Conservation (phyloP, 2,329 filamentous ascomycete genomes). For the Ophiostoma angusticollis region DNA sequence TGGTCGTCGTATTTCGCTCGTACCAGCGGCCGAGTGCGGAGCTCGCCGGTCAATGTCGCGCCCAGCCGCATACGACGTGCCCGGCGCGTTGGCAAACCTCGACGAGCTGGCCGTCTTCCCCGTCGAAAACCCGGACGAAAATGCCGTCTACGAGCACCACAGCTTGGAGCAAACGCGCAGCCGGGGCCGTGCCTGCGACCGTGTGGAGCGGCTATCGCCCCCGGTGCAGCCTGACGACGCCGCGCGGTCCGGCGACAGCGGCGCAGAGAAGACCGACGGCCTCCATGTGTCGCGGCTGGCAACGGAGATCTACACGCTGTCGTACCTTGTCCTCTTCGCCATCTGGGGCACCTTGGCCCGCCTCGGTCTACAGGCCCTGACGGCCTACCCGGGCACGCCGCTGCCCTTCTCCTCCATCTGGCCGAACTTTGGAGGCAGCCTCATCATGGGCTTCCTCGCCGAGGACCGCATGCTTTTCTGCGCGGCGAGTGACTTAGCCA, state of each 20-base stretch:
- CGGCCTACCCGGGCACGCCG: conserved; percentile 65
- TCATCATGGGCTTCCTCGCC: conserved; percentile 73
- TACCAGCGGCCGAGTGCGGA: conserved; percentile 8
- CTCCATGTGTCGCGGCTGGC: conserved; percentile 33
- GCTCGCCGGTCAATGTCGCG: conserved; percentile 11
- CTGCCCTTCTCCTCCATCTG: conserved; percentile 65
- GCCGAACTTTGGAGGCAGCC: conserved; percentile 73
- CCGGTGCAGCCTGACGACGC: not conserved
- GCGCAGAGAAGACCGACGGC: not conserved
- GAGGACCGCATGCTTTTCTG: conserved; percentile 18
- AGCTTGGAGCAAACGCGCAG: conserved; percentile 27
- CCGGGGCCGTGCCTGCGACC: conserved; percentile 17
- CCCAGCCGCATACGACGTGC: conserved; percentile 22
- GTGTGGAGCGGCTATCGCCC: conserved; percentile 9
- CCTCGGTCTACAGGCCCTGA: conserved; percentile 66
- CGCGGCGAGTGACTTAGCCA: conserved; percentile 42
- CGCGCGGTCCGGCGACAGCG: not conserved
- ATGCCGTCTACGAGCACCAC: conserved; percentile 23
- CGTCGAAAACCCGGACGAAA: conserved; percentile 30
- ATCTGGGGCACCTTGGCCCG: conserved; percentile 74
- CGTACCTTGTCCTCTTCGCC: conserved; percentile 76
- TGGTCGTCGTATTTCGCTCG: conserved; percentile 3
- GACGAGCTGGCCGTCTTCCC: conserved; percentile 31
- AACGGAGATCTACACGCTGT: conserved; percentile 57
- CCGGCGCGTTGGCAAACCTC: conserved; percentile 28